Conservation (phyloP, 164 flowering plant species). For the Kalanchoe fedtschenkoi region DNA sequence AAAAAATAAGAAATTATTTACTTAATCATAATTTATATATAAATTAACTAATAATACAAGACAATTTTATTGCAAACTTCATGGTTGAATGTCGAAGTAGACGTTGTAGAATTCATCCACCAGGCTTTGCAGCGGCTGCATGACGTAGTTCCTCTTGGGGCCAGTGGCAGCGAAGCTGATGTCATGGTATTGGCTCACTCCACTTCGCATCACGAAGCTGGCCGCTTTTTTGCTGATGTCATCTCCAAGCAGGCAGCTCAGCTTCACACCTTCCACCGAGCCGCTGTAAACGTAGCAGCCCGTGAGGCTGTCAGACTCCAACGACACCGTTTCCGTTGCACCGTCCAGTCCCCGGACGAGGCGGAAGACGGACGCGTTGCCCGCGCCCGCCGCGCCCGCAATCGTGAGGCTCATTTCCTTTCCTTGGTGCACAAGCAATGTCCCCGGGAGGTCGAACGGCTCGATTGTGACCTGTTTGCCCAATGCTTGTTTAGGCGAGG, state of each 20-base stretch:
- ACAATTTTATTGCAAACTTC: too few species aligned
- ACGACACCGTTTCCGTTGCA: constrained; percentile 28
- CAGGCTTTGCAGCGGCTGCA: constrained; percentile 57
- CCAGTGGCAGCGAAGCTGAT: constrained; percentile 82
- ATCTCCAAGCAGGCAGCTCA: constrained; percentile 32
- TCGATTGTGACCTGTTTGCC: constrained; percentile 39
- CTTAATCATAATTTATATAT: too few species aligned
- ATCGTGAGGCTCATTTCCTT: constrained; percentile 16
- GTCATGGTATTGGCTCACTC: constrained; percentile 54
- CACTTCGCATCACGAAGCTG: constrained; percentile 46
- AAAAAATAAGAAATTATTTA: too few species aligned
- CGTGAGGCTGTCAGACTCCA: constrained; percentile 30
- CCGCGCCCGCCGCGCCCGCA: constrained; percentile 1
- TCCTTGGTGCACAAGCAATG: constrained; percentile 25
- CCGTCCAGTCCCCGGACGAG: constrained; percentile 55
- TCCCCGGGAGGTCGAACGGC: constrained; percentile 47
- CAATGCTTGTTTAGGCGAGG: constrained; percentile 14
- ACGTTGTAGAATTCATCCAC: constrained; percentile 71
- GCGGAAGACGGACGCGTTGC: constrained; percentile 26
- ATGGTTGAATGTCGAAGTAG: constrained; percentile 44
- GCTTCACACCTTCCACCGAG: constrained; percentile 22
- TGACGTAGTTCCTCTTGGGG: constrained; percentile 42
- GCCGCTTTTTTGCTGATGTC: constrained; percentile 29
- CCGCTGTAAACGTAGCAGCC: constrained; percentile 37
- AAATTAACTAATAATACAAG: too few species aligned